Evolutionary conservation across 2,329 filamentous ascomycete genomes (phyloP), one percentile per base, ranked within the genome.

Genomic region (Aspergillus quadrilineatus): DNA sequence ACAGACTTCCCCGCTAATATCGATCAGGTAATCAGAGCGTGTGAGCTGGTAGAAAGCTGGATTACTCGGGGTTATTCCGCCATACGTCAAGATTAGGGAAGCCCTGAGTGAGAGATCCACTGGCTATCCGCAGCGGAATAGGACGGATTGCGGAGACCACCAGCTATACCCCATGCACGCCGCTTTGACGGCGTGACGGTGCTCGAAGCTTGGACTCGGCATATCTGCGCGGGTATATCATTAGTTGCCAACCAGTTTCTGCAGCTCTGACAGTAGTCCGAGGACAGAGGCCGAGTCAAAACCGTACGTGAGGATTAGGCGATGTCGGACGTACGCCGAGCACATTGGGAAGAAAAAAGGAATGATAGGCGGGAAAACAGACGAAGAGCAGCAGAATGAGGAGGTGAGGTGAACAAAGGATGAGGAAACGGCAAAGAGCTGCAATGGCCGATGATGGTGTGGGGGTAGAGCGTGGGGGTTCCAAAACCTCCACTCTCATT

Each of bases 321-420:
- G 14, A 39, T 30, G 12, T 49, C 55, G 55, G 55, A 53, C 37
- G 37, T 49, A 53, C 29, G n/a, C 55, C 55, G 50, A 53, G 6
- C 29, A 36, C 26, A 30, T 10, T 32, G 15, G 8, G 44, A 8
- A n/a, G n/a, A 43, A 4, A n/a, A 6, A 45, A 15, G 17, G 30
- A 6, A 4, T 45, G 32, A 55, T 55, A 53, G 55, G 49, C 49
- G 55, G 37, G 39, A 49, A 36, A 52, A 44, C 37, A 26, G 14
- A 22, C n/a, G 29, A 43, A 29, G 30, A 22, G 29, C 17, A 41
- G 28, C 10, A 28, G 6, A 34, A 48, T 43, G 41, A 44, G 53
- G 53, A 50, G 47, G 36, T 39, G 36, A 39, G 6, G 36, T 39
- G 36, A 10, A 39, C 36, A 12, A 44, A 55, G 37, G 26, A 36